Evolutionary conservation across 768 basidiomycete species (phyloP).

Genomic region (Lactifluus subvellereus): DNA sequence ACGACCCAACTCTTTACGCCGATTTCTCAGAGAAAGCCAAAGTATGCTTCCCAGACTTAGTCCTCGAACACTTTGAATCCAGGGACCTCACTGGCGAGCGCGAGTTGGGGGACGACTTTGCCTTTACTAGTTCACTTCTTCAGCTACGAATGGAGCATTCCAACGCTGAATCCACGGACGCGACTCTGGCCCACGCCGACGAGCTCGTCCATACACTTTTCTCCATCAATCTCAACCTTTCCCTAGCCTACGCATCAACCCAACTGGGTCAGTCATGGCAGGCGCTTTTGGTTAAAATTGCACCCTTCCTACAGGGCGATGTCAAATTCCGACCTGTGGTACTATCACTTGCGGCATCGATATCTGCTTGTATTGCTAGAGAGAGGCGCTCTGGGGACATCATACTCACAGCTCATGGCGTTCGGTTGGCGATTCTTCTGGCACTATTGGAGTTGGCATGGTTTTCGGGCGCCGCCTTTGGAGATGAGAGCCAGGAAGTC

Average conservation of each 20-base stretch:
- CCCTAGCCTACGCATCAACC: slow-evolving; percentile 73
- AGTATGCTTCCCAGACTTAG: slow-evolving; percentile 51
- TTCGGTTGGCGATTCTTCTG: slow-evolving; percentile 67
- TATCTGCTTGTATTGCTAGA: slow-evolving; percentile 59
- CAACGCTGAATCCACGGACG: slow-evolving; percentile 30
- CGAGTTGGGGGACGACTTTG: slow-evolving; percentile 74
- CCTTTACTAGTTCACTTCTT: slow-evolving; percentile 59
- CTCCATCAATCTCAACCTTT: slow-evolving; percentile 83
- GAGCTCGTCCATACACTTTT: slow-evolving; percentile 53
- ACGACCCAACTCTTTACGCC: slow-evolving; percentile 69
- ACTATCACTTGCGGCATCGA: slow-evolving; percentile 51
- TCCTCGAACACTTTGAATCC: slow-evolving; percentile 56
- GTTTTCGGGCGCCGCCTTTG: slow-evolving; percentile 55
- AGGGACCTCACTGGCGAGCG: slow-evolving; percentile 61
- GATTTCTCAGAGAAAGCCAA: slow-evolving; percentile 46
- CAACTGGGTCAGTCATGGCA: slow-evolving; percentile 76
- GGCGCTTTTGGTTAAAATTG: slow-evolving; percentile 55
- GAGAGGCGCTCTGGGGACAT: slow-evolving; percentile 77
- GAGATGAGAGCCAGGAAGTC: slow-evolving; percentile 39
- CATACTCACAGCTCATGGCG: slow-evolving; percentile 75
- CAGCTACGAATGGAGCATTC: slow-evolving; percentile 56
- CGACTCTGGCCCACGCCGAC: slow-evolving; percentile 41
- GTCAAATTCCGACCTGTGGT: slow-evolving; percentile 48
- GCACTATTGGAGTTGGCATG: slow-evolving; percentile 75
- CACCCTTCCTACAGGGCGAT: slow-evolving; percentile 61